A percentile compares a stretch with the other conserved stretches of the same genome.
phyloP scores from a whole-genome alignment of 148 eudicot species.

The Rhododendron vialii region DNA sequence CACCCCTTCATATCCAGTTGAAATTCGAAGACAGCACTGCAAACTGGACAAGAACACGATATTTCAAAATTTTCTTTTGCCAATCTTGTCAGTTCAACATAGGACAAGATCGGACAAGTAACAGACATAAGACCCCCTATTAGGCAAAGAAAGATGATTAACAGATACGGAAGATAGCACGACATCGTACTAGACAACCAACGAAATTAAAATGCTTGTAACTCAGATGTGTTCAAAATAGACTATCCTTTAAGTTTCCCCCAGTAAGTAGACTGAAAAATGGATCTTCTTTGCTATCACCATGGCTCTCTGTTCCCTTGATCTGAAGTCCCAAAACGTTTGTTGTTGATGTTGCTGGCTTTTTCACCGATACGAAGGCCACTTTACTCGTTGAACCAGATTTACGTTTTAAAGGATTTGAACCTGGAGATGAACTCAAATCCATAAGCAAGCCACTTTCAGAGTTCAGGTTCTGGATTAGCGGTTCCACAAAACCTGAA shows the following conservation, averaged over 20 bases:
- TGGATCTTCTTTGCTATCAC: slow-evolving; percentile 32
- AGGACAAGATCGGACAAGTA: not conserved
- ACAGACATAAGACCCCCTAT: not conserved
- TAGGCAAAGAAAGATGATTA: not conserved
- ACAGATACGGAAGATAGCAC: not conserved
- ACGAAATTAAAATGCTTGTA: not conserved
- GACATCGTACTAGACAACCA: not conserved
- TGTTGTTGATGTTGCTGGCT: slow-evolving; percentile 26
- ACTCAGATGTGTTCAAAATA: slow-evolving; percentile 24
- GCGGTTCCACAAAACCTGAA: slow-evolving; percentile 17
- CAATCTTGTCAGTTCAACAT: not conserved
- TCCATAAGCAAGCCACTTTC: slow-evolving; percentile 16
- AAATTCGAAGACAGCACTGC: not conserved
- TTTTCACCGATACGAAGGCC: slow-evolving; percentile 63
- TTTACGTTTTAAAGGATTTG: slow-evolving; percentile 15
- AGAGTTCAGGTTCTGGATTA: slow-evolving; percentile 11
- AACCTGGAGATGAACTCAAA: slow-evolving; percentile 14
- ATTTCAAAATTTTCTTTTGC: not conserved
- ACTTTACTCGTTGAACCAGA: slow-evolving; percentile 33
- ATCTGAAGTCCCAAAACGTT: slow-evolving; percentile 6
- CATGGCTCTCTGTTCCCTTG: slow-evolving; percentile 17
- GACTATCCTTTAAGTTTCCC: slow-evolving; percentile 32
- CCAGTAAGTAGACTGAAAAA: slow-evolving; percentile 38
- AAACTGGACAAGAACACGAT: not conserved
- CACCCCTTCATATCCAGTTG: not conserved